phyloP scores from a whole-genome alignment of 371 early-diverging fungal species.

The Saksenaea vasiformis region DNA sequence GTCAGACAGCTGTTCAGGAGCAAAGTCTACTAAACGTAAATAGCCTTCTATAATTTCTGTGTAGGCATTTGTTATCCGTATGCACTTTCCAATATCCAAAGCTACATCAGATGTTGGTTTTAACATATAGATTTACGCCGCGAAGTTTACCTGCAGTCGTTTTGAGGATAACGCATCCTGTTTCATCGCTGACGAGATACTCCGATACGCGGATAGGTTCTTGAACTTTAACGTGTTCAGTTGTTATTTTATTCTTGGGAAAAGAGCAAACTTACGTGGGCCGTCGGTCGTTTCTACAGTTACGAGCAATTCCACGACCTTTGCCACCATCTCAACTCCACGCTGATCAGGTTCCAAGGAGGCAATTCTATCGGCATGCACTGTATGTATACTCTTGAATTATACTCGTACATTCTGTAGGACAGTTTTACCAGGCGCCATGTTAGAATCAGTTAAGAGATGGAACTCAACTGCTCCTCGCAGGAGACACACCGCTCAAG shows the following conservation, averaged over 20 bases:
- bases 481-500: too few relatives aligned
- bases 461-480: too few relatives aligned
- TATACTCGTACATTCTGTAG: too few relatives aligned
- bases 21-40: neutral
- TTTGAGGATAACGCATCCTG: neutral
- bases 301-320: neutral
- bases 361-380: neutral
- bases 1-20: neutral
- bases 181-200: neutral
- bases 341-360: neutral
- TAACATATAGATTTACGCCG: neutral
- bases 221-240: neutral
- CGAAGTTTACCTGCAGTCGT: neutral
- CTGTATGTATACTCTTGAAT: neutral
- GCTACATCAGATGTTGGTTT: neutral
- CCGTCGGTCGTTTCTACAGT: neutral
- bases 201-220: neutral
- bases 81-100: neutral
- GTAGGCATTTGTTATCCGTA: neutral
- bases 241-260: neutral
- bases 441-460: too few relatives aligned
- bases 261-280: neutral
- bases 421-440: too few relatives aligned
- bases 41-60: neutral
- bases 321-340: neutral